Base-by-base conservation (phyloP, 2,329 filamentous ascomycete species). In the Dendryphion nanum region DNA sequence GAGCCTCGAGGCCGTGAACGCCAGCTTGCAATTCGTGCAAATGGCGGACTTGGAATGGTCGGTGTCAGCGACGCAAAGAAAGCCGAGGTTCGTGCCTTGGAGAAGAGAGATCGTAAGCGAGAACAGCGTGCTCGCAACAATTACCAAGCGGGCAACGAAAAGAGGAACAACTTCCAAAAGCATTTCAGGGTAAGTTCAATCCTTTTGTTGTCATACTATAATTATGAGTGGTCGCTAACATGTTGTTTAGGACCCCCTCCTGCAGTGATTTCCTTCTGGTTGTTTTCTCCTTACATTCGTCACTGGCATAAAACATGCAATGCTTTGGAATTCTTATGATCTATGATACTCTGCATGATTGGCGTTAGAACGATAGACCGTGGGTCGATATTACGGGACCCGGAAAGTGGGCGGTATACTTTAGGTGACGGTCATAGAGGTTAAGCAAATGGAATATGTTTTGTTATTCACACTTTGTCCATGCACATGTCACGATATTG, bases 1-100 rank as follows among this genome's bases (percentile, higher is more conserved):
- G 52, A 58, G 15, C 48, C 48, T 12, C 42, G 33, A 6, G 50
- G 51, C 18, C 53, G 57, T 28, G 61, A 55, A 14, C 64, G 71
- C 21, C 66, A 71, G 43, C 30, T 74, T 16, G 72, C 83, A 30
- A 81, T 76, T 36, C 81, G 89, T 44, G 83, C 81, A 15, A 82
- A 89, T 47, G 84, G 83, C n/a, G 84, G 80, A 19, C 61, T 77
- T 19, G 89, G 89, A 30, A 86, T 95, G 84, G 60, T 82, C 31
- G 86, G 88, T 30, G 86, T 88, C 5, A 82, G 79, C 5, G 83
- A 85, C n/a, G 73, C 78, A 41, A 86, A 87, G 74, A 91, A 83
- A 71, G 77, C 77, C 35, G 79, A 83, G 47, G 80, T 86, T 14
- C 68, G 72, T 16, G 77, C 77, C 32, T 75, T 78, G 6, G 86